Evolutionary conservation across 129 eudicot species (phyloP).

Genomic region (Glebionis coronaria): DNA sequence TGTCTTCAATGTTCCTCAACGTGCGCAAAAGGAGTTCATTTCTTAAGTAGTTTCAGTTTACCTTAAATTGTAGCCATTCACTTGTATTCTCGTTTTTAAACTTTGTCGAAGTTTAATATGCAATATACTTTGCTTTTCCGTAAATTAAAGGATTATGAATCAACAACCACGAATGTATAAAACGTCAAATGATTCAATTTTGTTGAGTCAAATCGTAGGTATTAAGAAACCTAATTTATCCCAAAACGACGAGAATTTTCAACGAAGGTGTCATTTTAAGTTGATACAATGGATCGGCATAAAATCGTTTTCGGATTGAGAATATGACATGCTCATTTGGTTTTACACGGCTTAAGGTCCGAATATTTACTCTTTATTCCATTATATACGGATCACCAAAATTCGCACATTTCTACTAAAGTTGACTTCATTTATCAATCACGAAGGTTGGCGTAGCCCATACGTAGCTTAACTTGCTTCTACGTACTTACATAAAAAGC

Average conservation of each 20-base stretch:
- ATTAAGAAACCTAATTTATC: neutral
- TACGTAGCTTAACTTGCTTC: neutral
- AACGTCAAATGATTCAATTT: no score
- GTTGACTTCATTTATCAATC: neutral
- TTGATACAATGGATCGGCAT: conserved; percentile 8
- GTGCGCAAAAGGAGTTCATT: no score
- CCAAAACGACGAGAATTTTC: neutral
- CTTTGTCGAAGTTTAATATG: no score
- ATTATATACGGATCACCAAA: neutral
- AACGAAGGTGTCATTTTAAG: neutral
- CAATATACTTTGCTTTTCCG: no score
- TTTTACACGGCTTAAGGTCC: conserved; percentile 17
- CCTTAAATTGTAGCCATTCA: no score
- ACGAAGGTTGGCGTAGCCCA: neutral
- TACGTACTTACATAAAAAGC: neutral
- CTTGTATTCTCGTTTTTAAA: no score
- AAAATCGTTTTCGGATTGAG: conserved; percentile 5
- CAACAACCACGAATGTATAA: no score
- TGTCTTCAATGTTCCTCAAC: no score
- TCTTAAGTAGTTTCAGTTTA: no score
- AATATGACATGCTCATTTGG: neutral
- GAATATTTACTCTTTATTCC: conserved; percentile 19
- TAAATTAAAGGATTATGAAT: no score
- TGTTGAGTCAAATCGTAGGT: neutral
- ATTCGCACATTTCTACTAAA: neutral